Percentiles rank a stretch among this genome's conserved stretches.
Conservation (phyloP, 2,329 filamentous ascomycete genomes). For the Hortaea sp. region DNA sequence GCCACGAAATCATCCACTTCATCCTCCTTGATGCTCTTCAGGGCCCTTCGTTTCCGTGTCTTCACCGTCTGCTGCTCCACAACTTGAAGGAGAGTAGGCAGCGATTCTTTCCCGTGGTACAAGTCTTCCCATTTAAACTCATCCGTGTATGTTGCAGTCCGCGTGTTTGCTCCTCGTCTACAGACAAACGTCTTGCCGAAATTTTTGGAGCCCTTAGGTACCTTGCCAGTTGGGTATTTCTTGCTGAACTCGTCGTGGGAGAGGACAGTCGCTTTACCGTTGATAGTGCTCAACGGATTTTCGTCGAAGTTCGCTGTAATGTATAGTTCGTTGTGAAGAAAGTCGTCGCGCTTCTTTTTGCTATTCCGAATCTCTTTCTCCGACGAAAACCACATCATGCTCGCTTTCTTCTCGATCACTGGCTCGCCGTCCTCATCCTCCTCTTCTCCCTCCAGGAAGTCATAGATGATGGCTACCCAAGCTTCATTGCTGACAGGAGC, state of each 20-base stretch:
- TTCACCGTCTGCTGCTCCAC: conserved; percentile 65
- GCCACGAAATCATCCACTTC: conserved; percentile 38
- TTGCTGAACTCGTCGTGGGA: conserved; percentile 59
- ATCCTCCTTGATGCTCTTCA: conserved; percentile 17
- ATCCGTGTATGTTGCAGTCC: conserved; percentile 82
- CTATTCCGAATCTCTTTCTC: conserved; percentile 81
- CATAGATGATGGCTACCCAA: conserved; percentile 83
- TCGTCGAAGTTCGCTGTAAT: conserved; percentile 78
- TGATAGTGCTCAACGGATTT: conserved; percentile 81
- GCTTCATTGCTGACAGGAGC: conserved; percentile 73
- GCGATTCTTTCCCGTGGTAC: conserved; percentile 57
- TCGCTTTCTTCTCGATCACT: conserved; percentile 56
- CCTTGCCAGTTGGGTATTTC: conserved; percentile 62
- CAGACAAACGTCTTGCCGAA: conserved; percentile 84
- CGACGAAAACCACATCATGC: conserved; percentile 93
- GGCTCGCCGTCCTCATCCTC: conserved; percentile 50
- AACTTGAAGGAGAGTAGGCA: conserved; percentile 55
- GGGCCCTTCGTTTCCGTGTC: conserved; percentile 45
- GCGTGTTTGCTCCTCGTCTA: conserved; percentile 76
- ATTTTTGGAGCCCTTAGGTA: conserved; percentile 62
- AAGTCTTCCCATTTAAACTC: conserved; percentile 89
- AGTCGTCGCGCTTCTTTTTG: conserved; percentile 72
- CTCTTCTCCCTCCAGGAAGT: conserved; percentile 61
- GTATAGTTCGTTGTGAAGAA: conserved; percentile 75
- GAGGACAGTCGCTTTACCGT: conserved; percentile 73